Evolutionary conservation across 2,329 filamentous ascomycete species (phyloP).

Genomic region (Dothideomycetidae sp.): DNA sequence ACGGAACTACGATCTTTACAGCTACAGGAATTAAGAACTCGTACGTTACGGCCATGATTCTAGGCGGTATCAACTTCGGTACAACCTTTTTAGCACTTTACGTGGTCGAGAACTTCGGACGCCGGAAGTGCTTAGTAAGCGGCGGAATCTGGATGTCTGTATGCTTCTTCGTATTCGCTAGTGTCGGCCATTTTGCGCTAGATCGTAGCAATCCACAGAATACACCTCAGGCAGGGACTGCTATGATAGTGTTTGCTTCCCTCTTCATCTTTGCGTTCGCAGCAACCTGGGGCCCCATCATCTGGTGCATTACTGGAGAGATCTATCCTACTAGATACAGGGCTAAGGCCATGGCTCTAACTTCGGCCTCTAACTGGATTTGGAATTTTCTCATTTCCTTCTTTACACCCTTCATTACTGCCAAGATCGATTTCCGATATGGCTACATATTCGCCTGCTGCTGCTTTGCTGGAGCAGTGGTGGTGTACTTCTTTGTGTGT

Average conservation of each 20-base stretch:
- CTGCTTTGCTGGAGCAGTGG: conserved; percentile 20
- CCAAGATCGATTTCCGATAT: conserved; percentile 26
- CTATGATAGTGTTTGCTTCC: conserved; percentile 54
- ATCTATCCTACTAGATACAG: conserved; percentile 48
- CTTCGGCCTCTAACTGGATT: conserved; percentile 49
- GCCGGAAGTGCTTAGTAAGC: conserved; percentile 31
- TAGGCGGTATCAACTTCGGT: conserved; percentile 35
- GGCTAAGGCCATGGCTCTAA: conserved; percentile 40
- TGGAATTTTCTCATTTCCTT: conserved; percentile 25
- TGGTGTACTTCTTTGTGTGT: conserved; percentile 28
- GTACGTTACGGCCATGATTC: conserved; percentile 34
- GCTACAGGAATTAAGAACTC: conserved; percentile 27
- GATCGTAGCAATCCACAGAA: conserved; percentile 20
- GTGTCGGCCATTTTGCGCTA: conserved; percentile 32
- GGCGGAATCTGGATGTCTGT: conserved; percentile 36
- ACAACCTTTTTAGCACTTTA: conserved; percentile 34
- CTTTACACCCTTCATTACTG: conserved; percentile 26
- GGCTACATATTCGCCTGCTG: conserved; percentile 27
- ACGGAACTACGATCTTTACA: conserved; percentile 33
- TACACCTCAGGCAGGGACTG: conserved; percentile 37
- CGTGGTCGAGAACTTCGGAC: conserved; percentile 33
- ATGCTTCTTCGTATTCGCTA: conserved; percentile 44
- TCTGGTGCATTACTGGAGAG: conserved; percentile 56
- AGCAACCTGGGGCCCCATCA: conserved; percentile 51
- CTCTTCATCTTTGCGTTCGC: conserved; percentile 49